phyloP scores from a whole-genome alignment of 495 filamentous ascomycete species.

The Penicillium desertorum region DNA sequence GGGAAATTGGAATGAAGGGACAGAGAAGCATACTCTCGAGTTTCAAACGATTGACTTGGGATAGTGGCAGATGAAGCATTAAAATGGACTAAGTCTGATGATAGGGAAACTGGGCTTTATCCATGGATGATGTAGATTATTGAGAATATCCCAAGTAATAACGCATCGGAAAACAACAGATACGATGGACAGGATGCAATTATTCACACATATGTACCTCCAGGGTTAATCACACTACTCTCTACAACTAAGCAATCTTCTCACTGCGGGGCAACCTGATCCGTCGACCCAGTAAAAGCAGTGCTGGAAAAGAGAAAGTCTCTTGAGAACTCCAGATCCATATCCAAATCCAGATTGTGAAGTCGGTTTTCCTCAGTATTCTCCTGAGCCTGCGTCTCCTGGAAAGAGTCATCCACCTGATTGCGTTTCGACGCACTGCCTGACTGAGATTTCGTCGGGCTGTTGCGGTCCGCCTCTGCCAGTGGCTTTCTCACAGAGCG shows the following conservation, averaged over 20 bases:
- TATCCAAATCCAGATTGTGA: constrained; percentile 34
- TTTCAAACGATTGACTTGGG: neutral
- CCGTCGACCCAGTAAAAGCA: constrained; percentile 31
- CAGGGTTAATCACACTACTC: neutral
- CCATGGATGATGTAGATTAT: no score
- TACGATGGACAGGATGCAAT: neutral
- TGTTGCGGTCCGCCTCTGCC: constrained; percentile 31
- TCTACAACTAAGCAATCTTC: neutral
- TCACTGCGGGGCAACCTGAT: constrained; percentile 11
- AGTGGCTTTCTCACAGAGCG: constrained; percentile 20
- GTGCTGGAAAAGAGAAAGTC: constrained; percentile 41
- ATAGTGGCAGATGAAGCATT: neutral
- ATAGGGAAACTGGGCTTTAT: no score
- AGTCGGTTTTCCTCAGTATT: constrained; percentile 27
- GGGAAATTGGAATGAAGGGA: neutral
- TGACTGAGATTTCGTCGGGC: constrained; percentile 25
- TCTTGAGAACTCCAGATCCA: constrained; percentile 43
- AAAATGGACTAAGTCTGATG: neutral
- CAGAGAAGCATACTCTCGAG: neutral
- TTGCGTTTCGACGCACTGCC: constrained; percentile 15
- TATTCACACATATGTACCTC: neutral
- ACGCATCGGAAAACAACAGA: neutral
- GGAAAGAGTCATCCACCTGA: constrained; percentile 9
- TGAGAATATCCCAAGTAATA: no score
- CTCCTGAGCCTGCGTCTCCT: constrained; percentile 8